These are phyloP conservation scores for Suillus fuscotomentosus DNA, from an alignment of 768 basidiomycete genomes.

Conservation along the genomic window DNA sequence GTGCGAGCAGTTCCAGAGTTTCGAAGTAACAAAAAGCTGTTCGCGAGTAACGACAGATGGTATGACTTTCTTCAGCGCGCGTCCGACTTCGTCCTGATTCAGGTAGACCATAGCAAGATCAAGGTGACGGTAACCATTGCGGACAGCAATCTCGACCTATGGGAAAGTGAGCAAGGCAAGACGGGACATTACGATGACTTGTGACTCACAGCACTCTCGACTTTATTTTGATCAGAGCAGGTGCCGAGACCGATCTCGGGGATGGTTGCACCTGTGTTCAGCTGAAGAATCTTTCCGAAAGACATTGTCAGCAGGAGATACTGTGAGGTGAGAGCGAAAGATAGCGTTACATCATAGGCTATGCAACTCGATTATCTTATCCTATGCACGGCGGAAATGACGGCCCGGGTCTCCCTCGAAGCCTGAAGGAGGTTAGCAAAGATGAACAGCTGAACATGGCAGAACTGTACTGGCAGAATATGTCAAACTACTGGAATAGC, in stretches of 20 bases:
- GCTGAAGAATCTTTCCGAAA: constrained; percentile 33
- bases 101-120: constrained; percentile 79
- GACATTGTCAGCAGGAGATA: constrained; percentile 35
- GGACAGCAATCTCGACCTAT: constrained; percentile 74
- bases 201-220: constrained; percentile 60
- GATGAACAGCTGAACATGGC: not conserved
- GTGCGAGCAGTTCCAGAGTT: constrained; percentile 81
- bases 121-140: constrained; percentile 79
- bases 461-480: too few species aligned
- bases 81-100: constrained; percentile 78
- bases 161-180: not conserved
- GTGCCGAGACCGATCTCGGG: constrained; percentile 84
- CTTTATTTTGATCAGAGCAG: constrained; percentile 73
- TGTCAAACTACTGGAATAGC: too few species aligned
- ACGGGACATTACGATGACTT: not conserved
- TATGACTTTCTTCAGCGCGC: constrained; percentile 74
- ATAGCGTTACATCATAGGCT: not conserved
- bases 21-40: constrained; percentile 79
- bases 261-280: constrained; percentile 51
- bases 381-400: not conserved
- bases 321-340: not conserved
- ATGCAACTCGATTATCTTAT: constrained; percentile 2
- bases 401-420: not conserved
- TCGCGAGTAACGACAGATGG: constrained; percentile 76
- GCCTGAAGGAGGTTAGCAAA: not conserved